Percentiles rank a stretch among this genome's conserved stretches.
phyloP scores from a whole-genome alignment of 2,329 filamentous ascomycete genomes.

The Ophiostoma populinum region DNA sequence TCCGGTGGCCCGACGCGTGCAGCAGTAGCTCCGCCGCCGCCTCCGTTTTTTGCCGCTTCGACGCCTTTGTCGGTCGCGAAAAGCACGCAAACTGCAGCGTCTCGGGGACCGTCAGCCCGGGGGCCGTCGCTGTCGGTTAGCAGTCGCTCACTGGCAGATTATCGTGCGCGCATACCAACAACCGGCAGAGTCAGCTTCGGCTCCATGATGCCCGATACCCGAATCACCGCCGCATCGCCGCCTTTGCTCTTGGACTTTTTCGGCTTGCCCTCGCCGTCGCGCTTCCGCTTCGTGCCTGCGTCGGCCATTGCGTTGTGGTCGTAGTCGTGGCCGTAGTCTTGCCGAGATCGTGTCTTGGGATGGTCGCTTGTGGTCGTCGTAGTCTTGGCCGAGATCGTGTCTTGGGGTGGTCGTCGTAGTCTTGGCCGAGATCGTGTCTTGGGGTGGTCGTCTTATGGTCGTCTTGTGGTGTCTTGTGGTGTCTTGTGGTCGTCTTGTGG shows the following conservation, averaged over 20 bases:
- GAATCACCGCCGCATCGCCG: slow-evolving; percentile 17
- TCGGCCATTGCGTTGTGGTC: slow-evolving; percentile 7
- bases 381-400: too few species aligned
- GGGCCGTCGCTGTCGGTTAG: slow-evolving; percentile 21
- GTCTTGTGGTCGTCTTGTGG: too few species aligned
- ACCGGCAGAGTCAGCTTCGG: slow-evolving; percentile 30
- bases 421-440: too few species aligned
- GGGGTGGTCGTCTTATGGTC: too few species aligned
- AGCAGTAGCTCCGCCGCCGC: slow-evolving; percentile 32
- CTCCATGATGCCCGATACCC: slow-evolving; percentile 28
- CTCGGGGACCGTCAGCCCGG: slow-evolving; percentile 22
- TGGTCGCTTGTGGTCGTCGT: neutral
- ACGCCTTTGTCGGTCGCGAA: slow-evolving; percentile 18
- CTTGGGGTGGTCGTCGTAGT: too few species aligned
- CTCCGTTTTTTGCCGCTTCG: slow-evolving; percentile 16
- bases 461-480: too few species aligned
- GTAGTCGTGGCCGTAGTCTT: neutral
- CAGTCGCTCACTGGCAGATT: neutral
- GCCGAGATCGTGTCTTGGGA: neutral
- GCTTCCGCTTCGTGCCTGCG: slow-evolving; percentile 34
- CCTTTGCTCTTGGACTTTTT: slow-evolving; percentile 29
- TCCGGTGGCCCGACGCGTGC: slow-evolving; percentile 38
- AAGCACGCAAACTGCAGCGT: slow-evolving; percentile 31
- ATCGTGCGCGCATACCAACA: slow-evolving; percentile 19
- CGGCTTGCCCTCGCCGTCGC: slow-evolving; percentile 24